Conservation (phyloP, 164 flowering plant species). For the Stephania japonica region DNA sequence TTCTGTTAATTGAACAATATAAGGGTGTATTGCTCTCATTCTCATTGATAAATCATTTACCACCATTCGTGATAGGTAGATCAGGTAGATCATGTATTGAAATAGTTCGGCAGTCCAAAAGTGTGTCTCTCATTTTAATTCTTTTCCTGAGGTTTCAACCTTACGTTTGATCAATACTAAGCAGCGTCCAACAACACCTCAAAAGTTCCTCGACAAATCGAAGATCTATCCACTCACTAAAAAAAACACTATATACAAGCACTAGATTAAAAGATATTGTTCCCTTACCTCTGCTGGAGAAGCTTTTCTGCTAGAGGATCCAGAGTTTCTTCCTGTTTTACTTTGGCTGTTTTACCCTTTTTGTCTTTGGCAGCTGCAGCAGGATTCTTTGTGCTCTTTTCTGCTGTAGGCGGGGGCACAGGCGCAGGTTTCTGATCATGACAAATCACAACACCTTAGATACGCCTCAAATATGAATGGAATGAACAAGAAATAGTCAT, state of each 20-base stretch:
- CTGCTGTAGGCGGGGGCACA: slow-evolving; percentile 37
- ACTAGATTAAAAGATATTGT: neutral
- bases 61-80: neutral
- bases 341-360: slow-evolving; percentile 50
- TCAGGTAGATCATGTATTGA: neutral
- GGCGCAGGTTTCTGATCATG: slow-evolving; percentile 39
- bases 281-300: slow-evolving; percentile 72
- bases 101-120: neutral
- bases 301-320: slow-evolving; percentile 95
- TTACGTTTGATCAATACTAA: neutral
- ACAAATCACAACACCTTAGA: slow-evolving; percentile 1
- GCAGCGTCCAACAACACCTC: neutral
- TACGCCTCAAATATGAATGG: neutral
- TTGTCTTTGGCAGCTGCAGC: slow-evolving; percentile 41
- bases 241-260: neutral
- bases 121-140: neutral
- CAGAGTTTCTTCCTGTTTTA: slow-evolving; percentile 38
- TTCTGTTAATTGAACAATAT: too few relatives aligned
- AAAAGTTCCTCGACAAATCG: neutral
- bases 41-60: neutral
- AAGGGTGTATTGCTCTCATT: neutral
- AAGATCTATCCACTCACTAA: neutral
- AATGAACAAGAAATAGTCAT: too few relatives aligned
- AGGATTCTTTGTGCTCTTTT: slow-evolving; percentile 51
- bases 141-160: neutral